Evolutionary conservation across 1,139 yeast species (phyloP), one percentile per base, ranked within the genome.

Genomic region (Entelexis paramagnoliae): DNA sequence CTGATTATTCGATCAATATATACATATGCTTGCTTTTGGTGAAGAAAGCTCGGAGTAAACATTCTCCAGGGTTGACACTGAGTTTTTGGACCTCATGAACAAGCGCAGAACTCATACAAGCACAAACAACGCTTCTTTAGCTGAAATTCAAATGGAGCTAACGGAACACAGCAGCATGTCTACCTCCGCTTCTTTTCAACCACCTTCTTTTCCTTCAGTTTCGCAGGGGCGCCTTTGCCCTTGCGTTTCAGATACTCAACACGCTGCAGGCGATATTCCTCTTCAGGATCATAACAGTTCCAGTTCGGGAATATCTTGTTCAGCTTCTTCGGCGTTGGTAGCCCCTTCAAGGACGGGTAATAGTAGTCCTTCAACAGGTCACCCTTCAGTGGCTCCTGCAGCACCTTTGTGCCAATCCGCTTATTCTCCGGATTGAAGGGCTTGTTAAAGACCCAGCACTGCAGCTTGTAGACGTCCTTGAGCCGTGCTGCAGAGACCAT

Each of bases 171-270:
- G n/a, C n/a, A n/a, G n/a, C n/a, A n/a, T n/a, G n/a, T 14, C 32
- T 20, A 51, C 22, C 47, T 44, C 29, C 48, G 48, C 43, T 47
- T 46, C 49, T 52, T 56, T 38, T 58, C 59, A 54, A 57, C 53
- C 13, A 52, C 72, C 64, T 70, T 71, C 56, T 67, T 68, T 64
- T 72, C 72, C 63, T 72, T 69, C 68, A 78, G 79, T 75, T 87
- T 87, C 73, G 83, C 79, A 60, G 95, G 96, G 20, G 95, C 93
- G 66, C 95, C 94, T 69, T 87, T 87, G 66, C 62, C 62, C 47
- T 58, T 58, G 24, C 58, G 52, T 45, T 58, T 58, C 30, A 59
- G 40, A 32, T 52, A 48, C 46, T 57, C 67, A 29, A 63, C 62
- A 47, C 63, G 62, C 50, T 59, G 59, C 29, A 67, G 51, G 46